Conservation (phyloP, 441 rosid species). For the Erysimum cheiri region DNA sequence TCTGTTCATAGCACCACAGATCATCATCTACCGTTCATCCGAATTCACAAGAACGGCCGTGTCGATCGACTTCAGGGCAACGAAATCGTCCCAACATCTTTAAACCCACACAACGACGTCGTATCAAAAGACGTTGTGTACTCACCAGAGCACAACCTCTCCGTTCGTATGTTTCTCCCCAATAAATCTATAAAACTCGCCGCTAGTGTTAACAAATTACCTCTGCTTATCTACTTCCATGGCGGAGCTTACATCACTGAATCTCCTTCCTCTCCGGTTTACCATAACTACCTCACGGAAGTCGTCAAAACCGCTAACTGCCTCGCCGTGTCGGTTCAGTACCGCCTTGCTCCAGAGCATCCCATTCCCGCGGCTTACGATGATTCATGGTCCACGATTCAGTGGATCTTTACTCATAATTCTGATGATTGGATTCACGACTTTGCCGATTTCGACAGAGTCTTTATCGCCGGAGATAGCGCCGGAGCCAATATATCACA, state of each 20-base stretch:
- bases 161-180: constrained; percentile 57
- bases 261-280: constrained; percentile 50
- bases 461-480: constrained; percentile 61
- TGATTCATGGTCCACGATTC: constrained; percentile 56
- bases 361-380: constrained; percentile 57
- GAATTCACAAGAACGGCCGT: constrained; percentile 51
- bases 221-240: constrained; percentile 59
- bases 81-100: constrained; percentile 47
- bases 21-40: constrained; percentile 43
- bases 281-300: constrained; percentile 47
- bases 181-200: background rate
- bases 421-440: constrained; percentile 52
- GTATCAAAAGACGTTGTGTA: constrained; percentile 55
- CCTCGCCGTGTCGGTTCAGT: constrained; percentile 57
- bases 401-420: constrained; percentile 53
- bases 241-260: constrained; percentile 62
- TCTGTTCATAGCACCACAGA: background rate
- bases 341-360: constrained; percentile 57
- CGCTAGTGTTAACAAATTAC: constrained; percentile 35
- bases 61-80: constrained; percentile 50
- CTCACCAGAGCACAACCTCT: constrained; percentile 47
- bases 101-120: constrained; percentile 50
- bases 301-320: constrained; percentile 50
- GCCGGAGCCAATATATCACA: constrained; percentile 66
- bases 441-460: constrained; percentile 49